Percentiles rank a stretch among this genome's conserved stretches.
Evolutionary conservation across 176 grass and related monocot genomes (phyloP).

Genomic region (Oryza meridionalis): DNA sequence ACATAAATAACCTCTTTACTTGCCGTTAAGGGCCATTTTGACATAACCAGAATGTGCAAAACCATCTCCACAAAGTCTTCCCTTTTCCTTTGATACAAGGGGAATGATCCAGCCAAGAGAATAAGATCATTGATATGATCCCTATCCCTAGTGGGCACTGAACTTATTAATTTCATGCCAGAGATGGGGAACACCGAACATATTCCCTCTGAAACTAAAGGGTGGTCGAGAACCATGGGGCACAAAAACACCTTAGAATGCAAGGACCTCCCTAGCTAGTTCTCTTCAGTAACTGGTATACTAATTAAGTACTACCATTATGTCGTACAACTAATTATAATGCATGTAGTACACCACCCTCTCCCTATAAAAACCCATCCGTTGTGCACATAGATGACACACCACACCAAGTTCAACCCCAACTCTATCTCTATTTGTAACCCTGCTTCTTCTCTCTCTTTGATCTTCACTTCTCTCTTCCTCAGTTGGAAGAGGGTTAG

Average conservation of each 20-base stretch:
- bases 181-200: constrained; percentile 20
- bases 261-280: constrained; percentile 12
- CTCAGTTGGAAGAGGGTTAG: background rate
- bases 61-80: background rate
- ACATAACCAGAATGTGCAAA: background rate
- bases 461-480: background rate
- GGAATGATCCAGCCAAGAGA: constrained; percentile 26
- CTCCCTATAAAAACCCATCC: constrained; percentile 39
- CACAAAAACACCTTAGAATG: background rate
- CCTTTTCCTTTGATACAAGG: background rate
- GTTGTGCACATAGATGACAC: background rate
- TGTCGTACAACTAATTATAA: background rate
- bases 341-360: background rate
- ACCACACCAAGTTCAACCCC: constrained; percentile 33
- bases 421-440: background rate
- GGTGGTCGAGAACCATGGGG: constrained; percentile 46
- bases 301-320: background rate
- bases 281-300: background rate
- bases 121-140: constrained; percentile 48
- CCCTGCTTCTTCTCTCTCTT: background rate
- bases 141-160: constrained; percentile 35
- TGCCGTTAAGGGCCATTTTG: constrained; percentile 29
- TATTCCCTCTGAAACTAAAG: constrained; percentile 41
- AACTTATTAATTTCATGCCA: constrained; percentile 34
- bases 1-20: background rate